These are phyloP conservation scores for Pyrenochaeta sp. DNA, from an alignment of 2,329 filamentous ascomycete genomes.

Conservation along the genomic window DNA sequence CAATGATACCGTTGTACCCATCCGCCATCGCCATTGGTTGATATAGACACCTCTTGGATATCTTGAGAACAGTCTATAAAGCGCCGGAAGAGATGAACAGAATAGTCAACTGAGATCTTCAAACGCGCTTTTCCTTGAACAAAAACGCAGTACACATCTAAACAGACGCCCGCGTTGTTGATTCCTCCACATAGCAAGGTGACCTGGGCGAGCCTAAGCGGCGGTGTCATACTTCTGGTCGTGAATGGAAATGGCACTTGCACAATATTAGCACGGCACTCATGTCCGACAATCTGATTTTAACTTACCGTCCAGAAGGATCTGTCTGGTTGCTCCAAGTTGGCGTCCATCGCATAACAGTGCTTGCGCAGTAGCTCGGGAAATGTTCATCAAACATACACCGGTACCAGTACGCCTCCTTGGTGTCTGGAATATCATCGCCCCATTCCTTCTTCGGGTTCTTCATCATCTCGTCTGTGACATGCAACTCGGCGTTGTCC, in stretches of 20 bases:
- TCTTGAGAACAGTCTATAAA: too few relatives aligned
- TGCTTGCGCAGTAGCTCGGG: conserved; percentile 87
- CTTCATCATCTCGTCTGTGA: conserved; percentile 98
- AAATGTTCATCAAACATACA: conserved; percentile 99
- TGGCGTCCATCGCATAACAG: conserved; percentile 95
- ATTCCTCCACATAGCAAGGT: too few relatives aligned
- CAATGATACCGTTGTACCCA: too few relatives aligned
- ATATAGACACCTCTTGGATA: too few relatives aligned
- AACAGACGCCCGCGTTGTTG: too few relatives aligned
- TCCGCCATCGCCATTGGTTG: too few relatives aligned
- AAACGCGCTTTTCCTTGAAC: too few relatives aligned
- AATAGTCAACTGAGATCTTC: too few relatives aligned
- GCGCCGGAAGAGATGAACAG: too few relatives aligned
- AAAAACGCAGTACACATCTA: too few relatives aligned
- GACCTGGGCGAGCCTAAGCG: conserved; percentile 12
- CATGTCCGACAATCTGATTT: neutral
- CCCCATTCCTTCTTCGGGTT: conserved; percentile 98
- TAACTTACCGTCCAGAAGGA: conserved; percentile 82
- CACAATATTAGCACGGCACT: conserved; percentile 14
- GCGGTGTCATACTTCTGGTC: conserved; percentile 44
- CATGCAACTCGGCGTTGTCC: conserved; percentile 87
- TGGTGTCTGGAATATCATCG: conserved; percentile 88
- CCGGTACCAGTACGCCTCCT: conserved; percentile 99
- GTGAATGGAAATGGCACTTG: conserved; percentile 46
- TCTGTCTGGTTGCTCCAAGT: conserved; percentile 98